Evolutionary conservation across 495 filamentous ascomycete species (phyloP).

Genomic region (Neurospora discreta): DNA sequence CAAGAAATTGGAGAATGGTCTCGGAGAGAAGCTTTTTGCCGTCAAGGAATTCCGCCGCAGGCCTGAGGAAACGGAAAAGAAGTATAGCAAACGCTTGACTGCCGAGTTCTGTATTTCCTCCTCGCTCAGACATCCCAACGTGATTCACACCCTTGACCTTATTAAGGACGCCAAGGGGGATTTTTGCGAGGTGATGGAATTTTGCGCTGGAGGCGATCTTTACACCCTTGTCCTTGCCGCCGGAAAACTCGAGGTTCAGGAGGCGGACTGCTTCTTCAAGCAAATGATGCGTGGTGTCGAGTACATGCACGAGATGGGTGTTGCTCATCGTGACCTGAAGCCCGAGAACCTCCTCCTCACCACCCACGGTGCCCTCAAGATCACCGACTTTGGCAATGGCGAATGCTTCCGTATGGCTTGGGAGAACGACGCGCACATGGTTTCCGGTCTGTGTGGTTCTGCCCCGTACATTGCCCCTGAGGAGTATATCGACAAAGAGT

Average conservation of each 20-base stretch:
- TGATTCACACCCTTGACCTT: constrained; percentile 95
- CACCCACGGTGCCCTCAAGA: constrained; percentile 88
- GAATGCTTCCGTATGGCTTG: constrained; percentile 99
- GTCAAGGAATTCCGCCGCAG: constrained; percentile 96
- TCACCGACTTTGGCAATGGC: constrained; percentile 98
- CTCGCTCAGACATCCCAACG: constrained; percentile 89
- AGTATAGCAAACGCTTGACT: constrained; percentile 97
- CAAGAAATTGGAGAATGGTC: constrained; percentile 77
- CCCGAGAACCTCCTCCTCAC: constrained; percentile 95
- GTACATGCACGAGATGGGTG: constrained; percentile 99
- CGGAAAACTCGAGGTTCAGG: constrained; percentile 81
- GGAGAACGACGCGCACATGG: constrained; percentile 98
- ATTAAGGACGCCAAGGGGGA: constrained; percentile 94
- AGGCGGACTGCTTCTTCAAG: constrained; percentile 98
- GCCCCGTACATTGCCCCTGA: constrained; percentile 97
- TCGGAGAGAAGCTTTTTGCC: constrained; percentile 82
- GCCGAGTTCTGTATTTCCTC: constrained; percentile 99
- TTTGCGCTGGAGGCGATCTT: constrained; percentile 91
- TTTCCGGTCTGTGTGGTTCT: constrained; percentile 87
- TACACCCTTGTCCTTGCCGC: constrained; percentile 90
- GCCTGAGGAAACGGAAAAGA: constrained; percentile 86
- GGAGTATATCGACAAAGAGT: constrained; percentile 89
- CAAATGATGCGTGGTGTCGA: constrained; percentile 99
- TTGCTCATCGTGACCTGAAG: constrained; percentile 94
- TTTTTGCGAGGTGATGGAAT: constrained; percentile 99